phyloP scores from a whole-genome alignment of 1,139 yeast species.

The Debaryomycetaceae sp. region DNA sequence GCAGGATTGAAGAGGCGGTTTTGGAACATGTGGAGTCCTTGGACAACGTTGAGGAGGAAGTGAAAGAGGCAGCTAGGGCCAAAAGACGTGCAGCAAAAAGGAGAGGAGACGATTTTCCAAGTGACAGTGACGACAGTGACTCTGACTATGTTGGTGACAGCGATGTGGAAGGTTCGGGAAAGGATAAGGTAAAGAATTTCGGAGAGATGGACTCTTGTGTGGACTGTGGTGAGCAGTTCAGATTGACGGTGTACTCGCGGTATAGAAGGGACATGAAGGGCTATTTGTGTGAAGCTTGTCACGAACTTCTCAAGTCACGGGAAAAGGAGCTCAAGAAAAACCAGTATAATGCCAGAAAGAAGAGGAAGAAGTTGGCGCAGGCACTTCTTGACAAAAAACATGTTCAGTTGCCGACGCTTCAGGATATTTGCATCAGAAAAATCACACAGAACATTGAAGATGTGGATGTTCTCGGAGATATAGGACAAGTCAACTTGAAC shows the following conservation, averaged over 20 bases:
- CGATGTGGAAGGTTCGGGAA: slow-evolving; percentile 22
- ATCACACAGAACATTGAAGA: slow-evolving; percentile 74
- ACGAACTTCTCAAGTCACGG: slow-evolving; percentile 38
- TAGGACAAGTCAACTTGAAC: slow-evolving; percentile 62
- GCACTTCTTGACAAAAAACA: slow-evolving; percentile 74
- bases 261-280: slow-evolving; percentile 48
- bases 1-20: neutral
- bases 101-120: slow-evolving; percentile 19
- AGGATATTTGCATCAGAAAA: slow-evolving; percentile 71
- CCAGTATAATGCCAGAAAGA: slow-evolving; percentile 63
- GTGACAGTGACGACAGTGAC: slow-evolving; percentile 20
- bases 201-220: slow-evolving; percentile 57
- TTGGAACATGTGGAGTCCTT: slow-evolving; percentile 10
- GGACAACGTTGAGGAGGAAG: slow-evolving; percentile 29
- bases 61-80: slow-evolving; percentile 40
- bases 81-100: slow-evolving; percentile 30
- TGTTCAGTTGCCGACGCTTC: slow-evolving; percentile 64
- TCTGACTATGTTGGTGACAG: slow-evolving; percentile 28
- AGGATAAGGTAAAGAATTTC: slow-evolving; percentile 23
- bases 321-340: slow-evolving; percentile 47
- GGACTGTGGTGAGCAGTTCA: slow-evolving; percentile 56
- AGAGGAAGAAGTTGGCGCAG: slow-evolving; percentile 75
- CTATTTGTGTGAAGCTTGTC: slow-evolving; percentile 66
- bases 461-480: slow-evolving; percentile 76
- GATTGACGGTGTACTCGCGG: slow-evolving; percentile 64